A percentile compares a stretch with the other conserved stretches of the same genome.
Conservation (phyloP, 192 early-diverging fungal species). For the Entomortierella beljakovae region DNA sequence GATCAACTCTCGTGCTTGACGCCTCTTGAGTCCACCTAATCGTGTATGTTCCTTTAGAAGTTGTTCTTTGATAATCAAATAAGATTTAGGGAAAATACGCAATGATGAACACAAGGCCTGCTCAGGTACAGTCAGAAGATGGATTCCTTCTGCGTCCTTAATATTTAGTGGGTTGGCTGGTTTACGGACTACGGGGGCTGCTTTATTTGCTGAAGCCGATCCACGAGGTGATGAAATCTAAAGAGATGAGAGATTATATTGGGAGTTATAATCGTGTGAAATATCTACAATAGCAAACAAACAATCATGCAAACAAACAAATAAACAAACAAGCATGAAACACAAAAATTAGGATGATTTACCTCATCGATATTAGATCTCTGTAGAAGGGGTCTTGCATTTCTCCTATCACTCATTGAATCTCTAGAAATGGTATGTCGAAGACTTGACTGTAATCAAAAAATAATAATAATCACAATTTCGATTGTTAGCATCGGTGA, state of each 20-base stretch:
- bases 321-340: not conserved
- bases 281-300: not conserved
- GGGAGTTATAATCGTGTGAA: not conserved
- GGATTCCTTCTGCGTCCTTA: constrained; percentile 83
- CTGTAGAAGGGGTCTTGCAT: constrained; percentile 31
- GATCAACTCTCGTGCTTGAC: constrained; percentile 86
- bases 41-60: constrained; percentile 87
- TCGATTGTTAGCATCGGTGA: not conserved
- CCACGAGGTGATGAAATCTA: constrained; percentile 48
- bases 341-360: not conserved
- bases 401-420: constrained; percentile 21
- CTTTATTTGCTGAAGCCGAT: constrained; percentile 16
- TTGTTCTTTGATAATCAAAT: constrained; percentile 93
- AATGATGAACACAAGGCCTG: constrained; percentile 84
- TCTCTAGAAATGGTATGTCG: constrained; percentile 39
- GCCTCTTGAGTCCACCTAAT: constrained; percentile 75
- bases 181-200: constrained; percentile 39
- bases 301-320: not conserved
- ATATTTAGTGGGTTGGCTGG: constrained; percentile 81
- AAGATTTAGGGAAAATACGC: constrained; percentile 88
- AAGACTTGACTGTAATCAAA: constrained; percentile 20
- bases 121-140: constrained; percentile 85
- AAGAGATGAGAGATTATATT: not conserved
- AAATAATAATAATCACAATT: constrained; percentile 12
- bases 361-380: constrained; percentile 39